Conservation (phyloP, 2,329 filamentous ascomycete species). For the Talaromyces sp. region DNA sequence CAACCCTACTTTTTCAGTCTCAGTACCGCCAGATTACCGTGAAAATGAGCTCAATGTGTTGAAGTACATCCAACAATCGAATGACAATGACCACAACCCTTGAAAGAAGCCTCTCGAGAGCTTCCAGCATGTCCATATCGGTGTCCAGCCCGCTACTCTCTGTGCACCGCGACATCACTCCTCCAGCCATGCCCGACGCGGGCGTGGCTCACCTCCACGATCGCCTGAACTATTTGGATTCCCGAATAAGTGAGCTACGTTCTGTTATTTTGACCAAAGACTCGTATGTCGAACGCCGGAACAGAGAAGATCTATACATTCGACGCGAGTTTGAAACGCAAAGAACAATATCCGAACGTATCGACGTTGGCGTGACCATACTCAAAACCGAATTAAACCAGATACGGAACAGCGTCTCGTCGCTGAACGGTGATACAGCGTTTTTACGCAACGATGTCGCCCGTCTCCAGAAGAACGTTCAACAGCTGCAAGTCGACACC, state of each 20-base stretch:
- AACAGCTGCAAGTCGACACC: constrained; percentile 35
- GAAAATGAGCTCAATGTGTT: constrained; percentile 1
- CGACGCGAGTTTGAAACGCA: constrained; percentile 39
- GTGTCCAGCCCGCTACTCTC: constrained; percentile 37
- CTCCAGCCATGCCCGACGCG: constrained; percentile 33
- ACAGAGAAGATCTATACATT: constrained; percentile 39
- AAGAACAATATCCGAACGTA: constrained; percentile 29
- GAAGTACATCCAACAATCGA: background rate
- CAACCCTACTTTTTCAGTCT: background rate
- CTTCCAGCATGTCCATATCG: constrained; percentile 37
- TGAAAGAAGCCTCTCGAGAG: constrained; percentile 37
- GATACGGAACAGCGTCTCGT: constrained; percentile 34
- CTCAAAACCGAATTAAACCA: constrained; percentile 37
- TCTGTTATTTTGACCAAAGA: constrained; percentile 39
- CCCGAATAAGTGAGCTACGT: constrained; percentile 37
- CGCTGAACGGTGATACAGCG: constrained; percentile 35
- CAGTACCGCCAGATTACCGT: background rate
- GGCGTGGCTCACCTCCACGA: constrained; percentile 38
- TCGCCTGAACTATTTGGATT: constrained; percentile 38
- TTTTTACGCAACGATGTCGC: constrained; percentile 37
- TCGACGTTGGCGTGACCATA: constrained; percentile 35
- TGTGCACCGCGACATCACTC: constrained; percentile 33
- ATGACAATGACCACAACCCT: constrained; percentile 33
- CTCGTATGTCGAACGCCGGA: constrained; percentile 38
- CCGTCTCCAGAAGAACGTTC: constrained; percentile 36